Base-by-base conservation (phyloP, 345 rosid species). In the Aquilaria yunnanensis region DNA sequence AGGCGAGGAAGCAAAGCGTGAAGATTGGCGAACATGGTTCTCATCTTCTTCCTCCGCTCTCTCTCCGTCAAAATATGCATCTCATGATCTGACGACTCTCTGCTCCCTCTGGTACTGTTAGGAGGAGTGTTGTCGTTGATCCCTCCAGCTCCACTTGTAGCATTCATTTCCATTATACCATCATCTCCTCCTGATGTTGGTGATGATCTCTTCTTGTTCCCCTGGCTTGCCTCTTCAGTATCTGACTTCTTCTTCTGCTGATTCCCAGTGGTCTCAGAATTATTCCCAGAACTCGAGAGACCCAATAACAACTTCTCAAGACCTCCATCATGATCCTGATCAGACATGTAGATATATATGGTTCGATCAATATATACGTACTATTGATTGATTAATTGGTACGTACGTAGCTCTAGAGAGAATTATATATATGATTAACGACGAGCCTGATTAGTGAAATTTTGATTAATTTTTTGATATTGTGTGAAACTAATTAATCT, bases 21-120 rank as follows among this genome's bases (percentile, higher is more conserved):
- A 61, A 90, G 86, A 57, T 65, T 75, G 59, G 77, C 0, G 62
- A 90, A 90, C 97, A 85, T 82, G 72, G 75, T 75, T 56, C 85
- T 85, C 96, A 84, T 88, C 77, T 80, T 90, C 69, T 85, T 90
- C 53, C 97, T 88, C 66, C 96, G 75, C 34, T 90, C 91, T 74
- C 96, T 79, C 43, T 90, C 97, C 0, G 92, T 85, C 87, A 80
- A 80, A 32, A 87, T 84, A 72, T 90, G 97, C 29, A 70, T 72
- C 50, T 82, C 86, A 67, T 85, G 85, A 49, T 72, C 81, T 1
- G 78, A 75, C 57, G 77, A 78, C 9, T 68, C 78, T 1, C 47
- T 71, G 8, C 48, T 32, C 2, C 56, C 71, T 3, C 11, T 60
- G 59, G 60, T n/a, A 9, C 67, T 60, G 57, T 69, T 23, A 23